Evolutionary conservation across 768 basidiomycete species (phyloP).

Genomic region (Crassisporium funariophilum): DNA sequence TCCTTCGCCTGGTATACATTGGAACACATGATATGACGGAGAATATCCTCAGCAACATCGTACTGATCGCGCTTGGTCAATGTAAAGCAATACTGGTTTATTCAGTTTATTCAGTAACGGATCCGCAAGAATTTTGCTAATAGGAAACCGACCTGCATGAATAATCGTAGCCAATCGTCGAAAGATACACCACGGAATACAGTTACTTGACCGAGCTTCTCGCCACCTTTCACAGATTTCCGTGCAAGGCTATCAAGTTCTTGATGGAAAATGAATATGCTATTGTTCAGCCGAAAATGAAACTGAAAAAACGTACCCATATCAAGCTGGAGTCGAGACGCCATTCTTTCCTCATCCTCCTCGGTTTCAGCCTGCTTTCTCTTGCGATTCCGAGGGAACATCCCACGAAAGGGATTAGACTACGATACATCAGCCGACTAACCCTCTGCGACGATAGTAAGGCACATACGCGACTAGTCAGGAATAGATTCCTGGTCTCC

Average conservation of each 20-base stretch:
- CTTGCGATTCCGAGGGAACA: slow-evolving; percentile 57
- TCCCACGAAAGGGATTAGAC: slow-evolving; percentile 65
- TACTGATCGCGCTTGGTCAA: slow-evolving; percentile 64
- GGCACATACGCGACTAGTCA: slow-evolving; percentile 66
- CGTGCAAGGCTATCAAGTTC: slow-evolving; percentile 59
- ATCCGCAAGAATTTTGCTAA: background rate
- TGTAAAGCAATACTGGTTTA: slow-evolving; percentile 69
- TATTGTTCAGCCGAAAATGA: background rate
- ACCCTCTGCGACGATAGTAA: background rate
- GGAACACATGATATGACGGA: slow-evolving; percentile 74
- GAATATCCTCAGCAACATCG: slow-evolving; percentile 70
- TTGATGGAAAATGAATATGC: slow-evolving; percentile 20
- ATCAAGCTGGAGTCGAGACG: slow-evolving; percentile 73
- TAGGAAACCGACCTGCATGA: slow-evolving; percentile 72
- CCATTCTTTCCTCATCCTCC: slow-evolving; percentile 71
- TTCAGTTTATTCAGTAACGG: background rate
- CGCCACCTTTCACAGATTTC: slow-evolving; percentile 43
- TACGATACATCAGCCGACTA: slow-evolving; percentile 11
- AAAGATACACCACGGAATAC: slow-evolving; percentile 82
- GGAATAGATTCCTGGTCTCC: slow-evolving; percentile 82
- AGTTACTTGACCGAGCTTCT: slow-evolving; percentile 49
- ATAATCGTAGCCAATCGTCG: slow-evolving; percentile 81
- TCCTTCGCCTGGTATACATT: slow-evolving; percentile 67
- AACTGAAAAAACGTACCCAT: slow-evolving; percentile 48
- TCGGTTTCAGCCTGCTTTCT: slow-evolving; percentile 45